A percentile compares a stretch with the other conserved stretches of the same genome.
Evolutionary conservation across 2,329 filamentous ascomycete species (phyloP).

Genomic region (Verruconis gallopava): DNA sequence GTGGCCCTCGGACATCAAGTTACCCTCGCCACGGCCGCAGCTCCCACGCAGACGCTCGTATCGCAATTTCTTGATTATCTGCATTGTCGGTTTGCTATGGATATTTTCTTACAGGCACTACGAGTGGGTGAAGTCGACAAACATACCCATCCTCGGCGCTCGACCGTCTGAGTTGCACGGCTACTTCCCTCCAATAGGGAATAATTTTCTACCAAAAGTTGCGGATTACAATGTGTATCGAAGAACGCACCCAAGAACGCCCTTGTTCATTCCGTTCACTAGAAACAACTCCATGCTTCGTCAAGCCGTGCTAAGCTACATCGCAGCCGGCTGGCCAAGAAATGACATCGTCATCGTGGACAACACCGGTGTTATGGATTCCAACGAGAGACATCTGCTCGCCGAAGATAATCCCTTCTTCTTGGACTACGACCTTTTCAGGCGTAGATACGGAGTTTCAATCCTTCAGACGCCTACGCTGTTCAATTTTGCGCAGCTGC

Average conservation of each 20-base stretch:
- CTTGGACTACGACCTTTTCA: constrained; percentile 39
- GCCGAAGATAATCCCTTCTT: constrained; percentile 44
- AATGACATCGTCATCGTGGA: constrained; percentile 45
- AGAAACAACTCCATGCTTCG: constrained; percentile 42
- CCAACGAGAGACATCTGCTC: constrained; percentile 37
- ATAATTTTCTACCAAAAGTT: constrained; percentile 8
- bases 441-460: constrained; percentile 30
- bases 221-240: constrained; percentile 11
- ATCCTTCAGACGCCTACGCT: constrained; percentile 39
- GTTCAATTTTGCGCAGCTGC: constrained; percentile 41
- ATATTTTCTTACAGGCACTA: constrained; percentile 4
- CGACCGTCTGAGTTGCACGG: constrained; percentile 5
- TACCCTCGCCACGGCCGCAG: not conserved
- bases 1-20: not conserved
- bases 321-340: constrained; percentile 46
- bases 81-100: not conserved
- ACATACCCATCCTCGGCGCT: constrained; percentile 9
- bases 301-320: constrained; percentile 43
- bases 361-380: constrained; percentile 44
- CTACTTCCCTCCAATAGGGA: constrained; percentile 12
- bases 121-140: not conserved
- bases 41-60: not conserved
- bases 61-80: not conserved
- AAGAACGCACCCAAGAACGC: constrained; percentile 21
- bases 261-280: constrained; percentile 48